Evolutionary conservation across 1,139 yeast genomes (phyloP).

Genomic region (Blastobotrys persicus): DNA sequence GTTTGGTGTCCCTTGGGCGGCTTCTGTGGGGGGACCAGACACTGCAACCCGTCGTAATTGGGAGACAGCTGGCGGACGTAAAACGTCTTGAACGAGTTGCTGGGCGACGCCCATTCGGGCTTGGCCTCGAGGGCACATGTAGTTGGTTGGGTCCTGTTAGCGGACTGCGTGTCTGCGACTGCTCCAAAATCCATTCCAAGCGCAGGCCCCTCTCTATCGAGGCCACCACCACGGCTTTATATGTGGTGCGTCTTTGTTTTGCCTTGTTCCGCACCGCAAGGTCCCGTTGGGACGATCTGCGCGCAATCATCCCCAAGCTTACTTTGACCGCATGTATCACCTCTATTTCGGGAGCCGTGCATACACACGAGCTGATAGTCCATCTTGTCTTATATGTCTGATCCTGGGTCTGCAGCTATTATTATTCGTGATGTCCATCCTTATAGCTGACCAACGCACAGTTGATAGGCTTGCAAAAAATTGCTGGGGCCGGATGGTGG

Average conservation of each 20-base stretch:
- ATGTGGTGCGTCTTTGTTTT: background rate
- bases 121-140: conserved; percentile 19
- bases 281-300: too few relatives aligned
- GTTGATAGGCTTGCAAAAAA: too few relatives aligned
- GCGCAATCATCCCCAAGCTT: too few relatives aligned
- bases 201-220: too few relatives aligned
- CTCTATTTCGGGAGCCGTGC: background rate
- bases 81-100: conserved; percentile 23
- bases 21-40: conserved; percentile 4
- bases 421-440: too few relatives aligned
- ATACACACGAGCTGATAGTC: background rate
- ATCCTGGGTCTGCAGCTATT: too few relatives aligned
- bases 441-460: too few relatives aligned
- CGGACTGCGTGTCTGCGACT: too few relatives aligned
- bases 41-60: conserved; percentile 11
- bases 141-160: background rate
- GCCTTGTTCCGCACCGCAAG: background rate
- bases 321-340: background rate
- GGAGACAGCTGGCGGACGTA: conserved; percentile 20
- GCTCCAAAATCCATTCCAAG: background rate
- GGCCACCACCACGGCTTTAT: too few relatives aligned
- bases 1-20: conserved; percentile 1
- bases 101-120: conserved; percentile 31
- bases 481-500: too few relatives aligned
- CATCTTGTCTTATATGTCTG: too few relatives aligned